Evolutionary conservation across 805 yeast genomes (phyloP).

Genomic region (Wickerhamiella azyma): DNA sequence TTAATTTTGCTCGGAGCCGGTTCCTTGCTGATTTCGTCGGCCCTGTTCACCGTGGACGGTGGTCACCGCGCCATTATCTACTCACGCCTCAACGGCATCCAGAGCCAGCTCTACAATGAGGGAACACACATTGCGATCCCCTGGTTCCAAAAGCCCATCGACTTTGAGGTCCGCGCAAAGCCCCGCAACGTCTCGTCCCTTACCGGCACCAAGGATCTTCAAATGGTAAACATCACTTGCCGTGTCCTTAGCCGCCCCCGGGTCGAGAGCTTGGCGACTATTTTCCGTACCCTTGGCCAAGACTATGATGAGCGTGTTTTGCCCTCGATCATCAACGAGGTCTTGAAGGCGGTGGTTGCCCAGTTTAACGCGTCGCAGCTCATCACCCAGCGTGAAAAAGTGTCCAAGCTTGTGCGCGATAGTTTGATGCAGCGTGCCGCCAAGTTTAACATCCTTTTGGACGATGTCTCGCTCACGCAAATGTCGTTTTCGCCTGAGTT

Average conservation of each 20-base stretch:
- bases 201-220: constrained; percentile 96
- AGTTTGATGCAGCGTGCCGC: constrained; percentile 82
- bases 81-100: constrained; percentile 75
- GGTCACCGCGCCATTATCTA: constrained; percentile 96
- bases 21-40: constrained; percentile 36
- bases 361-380: constrained; percentile 97
- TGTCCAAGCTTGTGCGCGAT: constrained; percentile 81
- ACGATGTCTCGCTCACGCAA: constrained; percentile 90
- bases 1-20: constrained; percentile 45
- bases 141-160: constrained; percentile 84
- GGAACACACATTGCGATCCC: constrained; percentile 94
- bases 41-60: constrained; percentile 86
- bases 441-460: constrained; percentile 73
- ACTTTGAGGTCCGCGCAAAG: constrained; percentile 91
- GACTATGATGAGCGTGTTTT: constrained; percentile 95
- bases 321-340: constrained; percentile 97
- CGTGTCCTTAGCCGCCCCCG: constrained; percentile 90
- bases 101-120: constrained; percentile 69
- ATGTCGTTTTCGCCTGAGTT: constrained; percentile 98
- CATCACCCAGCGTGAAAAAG: constrained; percentile 97
- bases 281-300: constrained; percentile 81
- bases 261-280: constrained; percentile 59
- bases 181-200: constrained; percentile 92
- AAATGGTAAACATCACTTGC: constrained; percentile 98
- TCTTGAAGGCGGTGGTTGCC: constrained; percentile 89